Conservation (phyloP, 352 stramenopile species). For the Phytophthora fragariaefolia region DNA sequence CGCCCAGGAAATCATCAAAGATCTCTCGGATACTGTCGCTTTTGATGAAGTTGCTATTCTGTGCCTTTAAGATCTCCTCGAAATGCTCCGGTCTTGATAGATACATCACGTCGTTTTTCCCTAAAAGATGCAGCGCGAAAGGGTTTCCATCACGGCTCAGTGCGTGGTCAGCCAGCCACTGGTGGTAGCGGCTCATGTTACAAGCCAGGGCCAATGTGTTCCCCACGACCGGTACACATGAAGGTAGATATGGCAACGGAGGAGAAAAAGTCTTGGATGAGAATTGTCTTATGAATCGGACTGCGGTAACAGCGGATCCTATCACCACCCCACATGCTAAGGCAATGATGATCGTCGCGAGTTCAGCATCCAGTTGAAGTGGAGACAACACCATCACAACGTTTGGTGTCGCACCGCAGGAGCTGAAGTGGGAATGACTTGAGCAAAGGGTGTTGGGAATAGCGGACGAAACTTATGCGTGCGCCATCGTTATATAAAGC, state of each 20-base stretch:
- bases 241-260: constrained; percentile 55
- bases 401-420: no score
- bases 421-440: no score
- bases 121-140: constrained; percentile 12
- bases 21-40: constrained; percentile 10
- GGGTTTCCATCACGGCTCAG: constrained; percentile 7
- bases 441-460: no score
- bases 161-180: background rate
- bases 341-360: no score
- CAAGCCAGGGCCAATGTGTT: constrained; percentile 40
- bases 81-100: constrained; percentile 10
- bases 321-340: no score
- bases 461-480: no score
- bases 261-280: no score
- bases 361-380: no score
- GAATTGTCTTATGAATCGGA: no score
- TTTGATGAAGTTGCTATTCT: constrained; percentile 12
- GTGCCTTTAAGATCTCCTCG: constrained; percentile 16
- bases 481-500: no score
- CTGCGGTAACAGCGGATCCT: no score
- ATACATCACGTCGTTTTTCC: constrained; percentile 12
- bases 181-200: constrained; percentile 3
- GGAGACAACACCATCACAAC: no score
- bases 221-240: constrained; percentile 45
- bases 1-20: constrained; percentile 53